These are phyloP conservation scores for Coprinopsis strossmayeri DNA, from an alignment of 768 basidiomycete species.

Conservation along the genomic window DNA sequence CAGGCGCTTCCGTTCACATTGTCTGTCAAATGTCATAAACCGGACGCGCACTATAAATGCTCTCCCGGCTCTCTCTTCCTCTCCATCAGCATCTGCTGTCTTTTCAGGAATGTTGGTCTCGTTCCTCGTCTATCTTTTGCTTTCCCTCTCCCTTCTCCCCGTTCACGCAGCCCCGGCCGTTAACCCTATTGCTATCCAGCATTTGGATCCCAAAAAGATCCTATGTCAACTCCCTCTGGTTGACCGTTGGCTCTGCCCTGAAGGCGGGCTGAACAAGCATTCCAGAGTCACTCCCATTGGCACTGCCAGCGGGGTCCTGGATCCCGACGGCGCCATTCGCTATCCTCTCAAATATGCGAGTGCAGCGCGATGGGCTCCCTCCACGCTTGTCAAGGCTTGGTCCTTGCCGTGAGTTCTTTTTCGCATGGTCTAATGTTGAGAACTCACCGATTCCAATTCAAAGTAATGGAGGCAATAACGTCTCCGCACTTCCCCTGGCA, in stretches of 20 bases:
- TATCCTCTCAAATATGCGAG: constrained; percentile 65
- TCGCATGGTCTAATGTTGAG: no score
- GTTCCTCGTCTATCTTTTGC: constrained; percentile 25
- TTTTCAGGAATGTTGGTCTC: constrained; percentile 24
- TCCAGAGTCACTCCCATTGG: constrained; percentile 45
- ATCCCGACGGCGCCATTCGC: constrained; percentile 42
- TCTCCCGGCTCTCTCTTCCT: constrained; percentile 7
- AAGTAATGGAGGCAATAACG: constrained; percentile 47
- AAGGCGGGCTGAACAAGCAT: constrained; percentile 19
- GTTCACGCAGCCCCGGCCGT: constrained; percentile 25
- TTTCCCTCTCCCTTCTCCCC: constrained; percentile 27
- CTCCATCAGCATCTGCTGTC: constrained; percentile 6
- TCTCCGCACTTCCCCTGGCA: constrained; percentile 52
- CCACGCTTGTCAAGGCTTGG: constrained; percentile 51
- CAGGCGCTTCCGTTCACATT: constrained; percentile 7
- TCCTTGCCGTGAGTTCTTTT: constrained; percentile 51
- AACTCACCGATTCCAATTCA: no score
- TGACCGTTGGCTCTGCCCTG: constrained; percentile 35
- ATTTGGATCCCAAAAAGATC: constrained; percentile 30
- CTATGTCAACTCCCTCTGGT: constrained; percentile 43
- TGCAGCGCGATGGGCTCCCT: constrained; percentile 55
- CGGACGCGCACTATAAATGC: constrained; percentile 1
- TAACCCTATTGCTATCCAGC: constrained; percentile 26
- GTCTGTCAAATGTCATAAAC: constrained; percentile 6
- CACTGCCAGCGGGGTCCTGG: constrained; percentile 44